These are phyloP conservation scores for Erythrophleum ivorense DNA, from an alignment of 331 rosid species.

Conservation along the genomic window DNA sequence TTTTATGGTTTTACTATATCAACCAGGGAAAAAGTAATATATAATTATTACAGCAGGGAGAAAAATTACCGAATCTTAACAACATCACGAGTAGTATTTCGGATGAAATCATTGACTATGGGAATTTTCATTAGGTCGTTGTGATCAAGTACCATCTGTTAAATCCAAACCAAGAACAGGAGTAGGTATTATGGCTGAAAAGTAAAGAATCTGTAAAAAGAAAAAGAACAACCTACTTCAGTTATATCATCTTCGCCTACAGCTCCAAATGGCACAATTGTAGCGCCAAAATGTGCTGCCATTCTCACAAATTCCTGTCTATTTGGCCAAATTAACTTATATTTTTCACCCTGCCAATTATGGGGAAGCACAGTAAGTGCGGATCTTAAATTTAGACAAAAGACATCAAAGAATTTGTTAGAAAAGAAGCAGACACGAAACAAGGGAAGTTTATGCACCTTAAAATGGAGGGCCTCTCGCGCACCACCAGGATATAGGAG, in stretches of 20 bases:
- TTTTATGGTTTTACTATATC: background rate
- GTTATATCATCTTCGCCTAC: constrained; percentile 87
- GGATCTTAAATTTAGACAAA: background rate
- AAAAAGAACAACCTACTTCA: constrained; percentile 57
- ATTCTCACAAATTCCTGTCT: constrained; percentile 88
- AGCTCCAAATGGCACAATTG: constrained; percentile 88
- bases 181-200: background rate
- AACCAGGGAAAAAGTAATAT: background rate
- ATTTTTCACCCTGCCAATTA: constrained; percentile 71
- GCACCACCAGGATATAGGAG: constrained; percentile 97
- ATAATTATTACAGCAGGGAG: background rate
- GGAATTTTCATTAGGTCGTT: constrained; percentile 78
- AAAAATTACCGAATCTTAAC: constrained; percentile 60
- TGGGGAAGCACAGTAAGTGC: constrained; percentile 27
- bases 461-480: constrained; percentile 87
- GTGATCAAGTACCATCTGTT: constrained; percentile 76
- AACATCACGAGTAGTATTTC: constrained; percentile 26
- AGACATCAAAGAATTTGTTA: background rate
- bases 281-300: constrained; percentile 91
- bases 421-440: background rate
- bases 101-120: constrained; percentile 48
- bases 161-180: constrained; percentile 32
- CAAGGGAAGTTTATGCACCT: constrained; percentile 59
- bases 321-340: constrained; percentile 83
- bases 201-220: background rate